Conservation (phyloP, 148 eudicot species). For the Chenopodium formosanum region DNA sequence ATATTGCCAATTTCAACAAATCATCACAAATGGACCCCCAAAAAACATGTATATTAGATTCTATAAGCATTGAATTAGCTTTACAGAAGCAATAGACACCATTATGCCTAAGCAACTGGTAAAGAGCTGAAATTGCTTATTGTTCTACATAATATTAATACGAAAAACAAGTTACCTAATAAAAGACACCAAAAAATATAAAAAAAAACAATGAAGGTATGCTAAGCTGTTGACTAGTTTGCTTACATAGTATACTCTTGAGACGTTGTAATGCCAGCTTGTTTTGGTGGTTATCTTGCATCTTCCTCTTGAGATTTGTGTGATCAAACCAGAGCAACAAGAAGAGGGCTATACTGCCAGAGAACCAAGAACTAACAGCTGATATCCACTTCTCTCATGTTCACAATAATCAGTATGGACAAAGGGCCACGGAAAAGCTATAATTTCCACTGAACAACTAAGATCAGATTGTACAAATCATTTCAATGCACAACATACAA, state of each 20-base stretch:
- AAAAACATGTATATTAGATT: conserved; percentile 5
- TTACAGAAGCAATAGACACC: conserved; percentile 20
- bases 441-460: conserved; percentile 12
- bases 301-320: background rate
- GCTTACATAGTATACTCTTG: conserved; percentile 33
- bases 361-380: conserved; percentile 18
- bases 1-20: background rate
- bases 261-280: conserved; percentile 14
- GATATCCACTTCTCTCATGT: conserved; percentile 19
- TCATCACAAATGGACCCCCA: background rate
- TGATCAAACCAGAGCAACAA: conserved; percentile 16
- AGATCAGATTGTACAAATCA: conserved; percentile 30
- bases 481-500: conserved; percentile 13
- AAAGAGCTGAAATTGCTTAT: conserved; percentile 10
- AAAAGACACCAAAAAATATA: background rate
- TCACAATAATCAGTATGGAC: conserved; percentile 30
- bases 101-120: background rate
- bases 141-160: conserved; percentile 12
- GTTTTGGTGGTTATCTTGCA: background rate
- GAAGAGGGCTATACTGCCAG: background rate
- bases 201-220: conserved; percentile 18
- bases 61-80: conserved; percentile 4
- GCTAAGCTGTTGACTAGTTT: conserved; percentile 30
- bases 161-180: conserved; percentile 18
- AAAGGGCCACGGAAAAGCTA: conserved; percentile 21